phyloP scores from a whole-genome alignment of 2,329 filamentous ascomycete genomes.

The Xylariales sp. region DNA sequence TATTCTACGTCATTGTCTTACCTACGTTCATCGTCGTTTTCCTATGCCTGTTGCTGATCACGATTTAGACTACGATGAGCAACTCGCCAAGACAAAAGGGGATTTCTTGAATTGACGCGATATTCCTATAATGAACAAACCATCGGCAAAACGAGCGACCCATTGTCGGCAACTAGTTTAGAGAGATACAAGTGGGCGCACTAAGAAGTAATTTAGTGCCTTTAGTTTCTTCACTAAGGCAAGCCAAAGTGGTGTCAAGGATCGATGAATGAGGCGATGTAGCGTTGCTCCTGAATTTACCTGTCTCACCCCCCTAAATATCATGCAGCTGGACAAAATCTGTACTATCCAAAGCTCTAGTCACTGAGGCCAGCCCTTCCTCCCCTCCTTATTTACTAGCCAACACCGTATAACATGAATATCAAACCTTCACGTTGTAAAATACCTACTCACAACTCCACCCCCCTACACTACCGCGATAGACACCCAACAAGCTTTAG shows the following conservation, averaged over 20 bases:
- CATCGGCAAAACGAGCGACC: neutral
- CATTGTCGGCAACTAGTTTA: neutral
- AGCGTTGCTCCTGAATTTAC: neutral
- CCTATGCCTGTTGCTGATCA: neutral
- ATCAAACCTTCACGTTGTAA: too few relatives aligned
- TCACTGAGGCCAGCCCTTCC: too few relatives aligned
- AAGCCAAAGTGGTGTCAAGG: neutral
- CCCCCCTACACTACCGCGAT: too few relatives aligned
- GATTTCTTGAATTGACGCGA: slow-evolving; percentile 38
- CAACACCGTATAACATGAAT: too few relatives aligned
- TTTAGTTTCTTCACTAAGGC: neutral
- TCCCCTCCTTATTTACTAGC: neutral
- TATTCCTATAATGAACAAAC: neutral
- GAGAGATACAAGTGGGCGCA: neutral
- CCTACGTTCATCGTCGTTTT: neutral
- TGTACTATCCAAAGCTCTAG: neutral
- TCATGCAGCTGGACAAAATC: neutral
- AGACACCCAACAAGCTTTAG: too few relatives aligned
- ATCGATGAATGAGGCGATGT: neutral
- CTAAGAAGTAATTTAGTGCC: neutral
- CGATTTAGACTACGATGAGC: slow-evolving; percentile 39
- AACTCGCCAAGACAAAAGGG: slow-evolving; percentile 40
- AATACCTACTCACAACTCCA: too few relatives aligned
- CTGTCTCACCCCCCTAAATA: neutral
- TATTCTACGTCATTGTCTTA: neutral